Base-by-base conservation (phyloP, 78 protist species). In the Paratrimastix pyriformis region DNA sequence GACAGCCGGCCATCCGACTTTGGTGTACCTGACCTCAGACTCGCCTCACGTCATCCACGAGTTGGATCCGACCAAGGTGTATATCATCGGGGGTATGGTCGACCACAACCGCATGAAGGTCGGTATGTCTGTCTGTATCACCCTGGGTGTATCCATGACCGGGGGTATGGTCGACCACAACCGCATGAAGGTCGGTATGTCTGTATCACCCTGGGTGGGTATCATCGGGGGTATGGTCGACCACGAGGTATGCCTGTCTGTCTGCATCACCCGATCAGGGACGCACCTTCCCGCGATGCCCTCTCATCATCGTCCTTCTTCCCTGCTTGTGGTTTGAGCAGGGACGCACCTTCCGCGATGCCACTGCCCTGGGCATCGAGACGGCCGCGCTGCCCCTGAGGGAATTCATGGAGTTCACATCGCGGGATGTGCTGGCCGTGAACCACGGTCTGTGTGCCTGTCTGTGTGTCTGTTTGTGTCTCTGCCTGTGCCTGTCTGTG, bases 141-240 rank as follows among this genome's bases (percentile, higher is more conserved):
- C n/a, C n/a, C n/a, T n/a, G n/a, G n/a, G n/a, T n/a, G 81, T 77
- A n/a, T 87, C 82, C 64, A 72, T 87, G 32, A 81, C 83, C 21
- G 92, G 92, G 26, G 86, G 84, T 0, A 30, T 87, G 42, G 89
- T 87, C 24, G 92, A 87, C 72, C 89, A 85, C 74, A 87, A 87
- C 65, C 29, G 78, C 15, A 40, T 65, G 62, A 87, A 87, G 77
- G 84, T 62, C 26, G 13, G 29, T 18, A 52, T 52, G 18, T 52
- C 21, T 52, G 11, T 15, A 11, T 62, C n/a, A n/a, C n/a, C n/a
- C n/a, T n/a, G n/a, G n/a, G n/a, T n/a, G n/a, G n/a, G n/a, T n/a
- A 72, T 87, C 38, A 81, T 87, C 21, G 92, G 92, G 26, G 86
- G 84, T 0, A 30, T 87, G 42, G 89, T 87, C 24, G 92, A 87